A percentile compares a stretch with the other conserved stretches of the same genome.
Evolutionary conservation across 495 filamentous ascomycete species (phyloP).

Genomic region (Pseudoneurospora amorphoporcata): DNA sequence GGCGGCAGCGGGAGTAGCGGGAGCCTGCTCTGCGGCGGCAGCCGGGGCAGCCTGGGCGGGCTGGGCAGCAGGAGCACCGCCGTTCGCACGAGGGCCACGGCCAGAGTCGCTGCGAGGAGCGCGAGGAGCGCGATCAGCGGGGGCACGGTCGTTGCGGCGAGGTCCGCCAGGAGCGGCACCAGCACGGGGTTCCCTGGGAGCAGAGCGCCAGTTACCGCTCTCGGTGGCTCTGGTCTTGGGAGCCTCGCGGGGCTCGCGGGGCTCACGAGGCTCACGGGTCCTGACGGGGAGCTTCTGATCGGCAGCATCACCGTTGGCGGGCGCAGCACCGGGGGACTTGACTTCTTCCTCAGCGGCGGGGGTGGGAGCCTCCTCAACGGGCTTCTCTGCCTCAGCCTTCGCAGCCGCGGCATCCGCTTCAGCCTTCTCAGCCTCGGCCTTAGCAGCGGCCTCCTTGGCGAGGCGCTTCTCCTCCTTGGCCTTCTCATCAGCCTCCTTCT

Average conservation of each 20-base stretch:
- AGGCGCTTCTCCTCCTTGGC: constrained; percentile 59
- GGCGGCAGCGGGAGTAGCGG: constrained; percentile 32
- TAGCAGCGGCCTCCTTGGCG: constrained; percentile 54
- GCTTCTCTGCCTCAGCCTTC: constrained; percentile 14
- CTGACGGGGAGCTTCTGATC: constrained; percentile 25
- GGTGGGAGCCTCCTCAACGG: constrained; percentile 22
- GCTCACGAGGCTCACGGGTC: constrained; percentile 19
- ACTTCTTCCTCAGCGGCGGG: constrained; percentile 14
- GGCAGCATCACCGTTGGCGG: constrained; percentile 14
- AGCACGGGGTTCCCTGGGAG: constrained; percentile 29
- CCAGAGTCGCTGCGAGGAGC: constrained; percentile 31
- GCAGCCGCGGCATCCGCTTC: constrained; percentile 14
- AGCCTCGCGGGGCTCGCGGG: constrained; percentile 11
- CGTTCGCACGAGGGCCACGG: constrained; percentile 36
- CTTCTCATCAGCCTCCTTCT: constrained; percentile 84
- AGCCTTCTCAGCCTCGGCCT: constrained; percentile 42
- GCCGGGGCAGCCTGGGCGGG: constrained; percentile 19
- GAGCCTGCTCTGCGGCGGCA: constrained; percentile 14
- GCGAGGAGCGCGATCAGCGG: constrained; percentile 33
- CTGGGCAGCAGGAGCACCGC: constrained; percentile 20
- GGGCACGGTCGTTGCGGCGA: constrained; percentile 31
- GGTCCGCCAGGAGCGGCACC: constrained; percentile 26
- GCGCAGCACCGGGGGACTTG: constrained; percentile 10
- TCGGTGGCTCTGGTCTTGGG: constrained; percentile 35
- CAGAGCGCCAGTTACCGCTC: constrained; percentile 42